Evolutionary conservation across 2,329 filamentous ascomycete species (phyloP).

Genomic region (Trichoderma sp.): DNA sequence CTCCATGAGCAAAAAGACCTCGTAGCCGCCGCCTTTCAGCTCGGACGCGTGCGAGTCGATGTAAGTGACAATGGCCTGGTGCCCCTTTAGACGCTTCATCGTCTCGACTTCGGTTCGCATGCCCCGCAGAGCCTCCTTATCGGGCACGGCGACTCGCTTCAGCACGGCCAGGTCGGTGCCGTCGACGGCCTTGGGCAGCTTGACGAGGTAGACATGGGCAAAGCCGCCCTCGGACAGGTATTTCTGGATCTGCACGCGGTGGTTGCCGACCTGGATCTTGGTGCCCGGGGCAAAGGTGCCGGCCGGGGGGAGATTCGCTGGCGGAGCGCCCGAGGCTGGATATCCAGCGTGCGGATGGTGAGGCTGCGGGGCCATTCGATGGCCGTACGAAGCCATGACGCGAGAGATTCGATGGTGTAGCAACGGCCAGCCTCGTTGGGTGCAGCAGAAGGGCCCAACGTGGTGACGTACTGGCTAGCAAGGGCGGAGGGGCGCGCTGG

Average conservation of each 20-base stretch:
- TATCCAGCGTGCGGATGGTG: slow-evolving; percentile 44
- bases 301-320: slow-evolving; percentile 51
- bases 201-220: slow-evolving; percentile 96
- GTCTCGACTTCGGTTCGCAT: slow-evolving; percentile 99
- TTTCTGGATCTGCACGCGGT: slow-evolving; percentile 91
- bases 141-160: slow-evolving; percentile 93
- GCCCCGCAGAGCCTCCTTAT: slow-evolving; percentile 88
- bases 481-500: slow-evolving; percentile 15
- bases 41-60: slow-evolving; percentile 98
- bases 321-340: slow-evolving; percentile 41
- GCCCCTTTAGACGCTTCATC: slow-evolving; percentile 98
- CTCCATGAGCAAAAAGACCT: slow-evolving; percentile 98
- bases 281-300: slow-evolving; percentile 92
- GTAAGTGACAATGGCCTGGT: slow-evolving; percentile 94
- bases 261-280: slow-evolving; percentile 91
- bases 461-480: slow-evolving; percentile 18
- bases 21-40: slow-evolving; percentile 86
- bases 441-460: neutral
- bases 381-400: slow-evolving; percentile 38
- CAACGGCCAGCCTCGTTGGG: slow-evolving; percentile 9
- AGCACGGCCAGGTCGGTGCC: slow-evolving; percentile 80
- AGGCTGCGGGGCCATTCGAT: slow-evolving; percentile 32
- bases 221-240: slow-evolving; percentile 98
- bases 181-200: slow-evolving; percentile 71
- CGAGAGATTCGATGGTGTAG: slow-evolving; percentile 3